Conservation (phyloP, 1,284 basidiomycete species). For the Boletellus dicymbophilus region DNA sequence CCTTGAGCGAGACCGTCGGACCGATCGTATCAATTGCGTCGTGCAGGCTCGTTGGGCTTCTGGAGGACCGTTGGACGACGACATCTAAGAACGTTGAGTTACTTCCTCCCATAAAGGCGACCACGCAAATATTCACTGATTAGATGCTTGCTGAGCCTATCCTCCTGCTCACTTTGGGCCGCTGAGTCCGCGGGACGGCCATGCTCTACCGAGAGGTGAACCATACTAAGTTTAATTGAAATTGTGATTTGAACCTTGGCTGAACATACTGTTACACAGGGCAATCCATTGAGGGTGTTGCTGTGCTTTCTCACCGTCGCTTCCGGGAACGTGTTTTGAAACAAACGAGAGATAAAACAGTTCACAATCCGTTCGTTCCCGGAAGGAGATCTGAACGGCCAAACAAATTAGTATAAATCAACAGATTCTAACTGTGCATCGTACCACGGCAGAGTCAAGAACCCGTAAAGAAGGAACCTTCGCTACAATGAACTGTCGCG, state of each 20-base stretch:
- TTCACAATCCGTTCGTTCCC: slow-evolving; percentile 86
- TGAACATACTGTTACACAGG: slow-evolving; percentile 62
- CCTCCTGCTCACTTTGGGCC: slow-evolving; percentile 35
- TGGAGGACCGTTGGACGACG: slow-evolving; percentile 32
- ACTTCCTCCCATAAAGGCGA: slow-evolving; percentile 5
- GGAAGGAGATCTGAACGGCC: slow-evolving; percentile 55
- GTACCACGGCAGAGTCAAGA: slow-evolving; percentile 73
- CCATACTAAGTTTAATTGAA: slow-evolving; percentile 1
- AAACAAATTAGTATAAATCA: slow-evolving; percentile 18
- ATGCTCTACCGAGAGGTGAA: slow-evolving; percentile 49
- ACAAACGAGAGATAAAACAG: slow-evolving; percentile 78
- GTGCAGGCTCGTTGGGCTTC: slow-evolving; percentile 15
- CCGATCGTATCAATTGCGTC: slow-evolving; percentile 6
- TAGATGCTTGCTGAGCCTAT: slow-evolving; percentile 62
- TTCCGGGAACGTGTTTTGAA: slow-evolving; percentile 43
- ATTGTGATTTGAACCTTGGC: neutral
- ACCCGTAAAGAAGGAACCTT: slow-evolving; percentile 61
- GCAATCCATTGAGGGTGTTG: slow-evolving; percentile 64
- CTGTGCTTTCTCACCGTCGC: slow-evolving; percentile 45
- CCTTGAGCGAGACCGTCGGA: slow-evolving; percentile 42
- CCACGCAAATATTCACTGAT: slow-evolving; percentile 49
- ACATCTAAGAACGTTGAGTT: slow-evolving; percentile 36
- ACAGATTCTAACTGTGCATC: slow-evolving; percentile 19
- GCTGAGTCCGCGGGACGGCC: slow-evolving; percentile 51
- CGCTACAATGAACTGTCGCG: slow-evolving; percentile 72